phyloP scores from a whole-genome alignment of 2,329 filamentous ascomycete species.

The Aspergillus oerlinghausenensis region DNA sequence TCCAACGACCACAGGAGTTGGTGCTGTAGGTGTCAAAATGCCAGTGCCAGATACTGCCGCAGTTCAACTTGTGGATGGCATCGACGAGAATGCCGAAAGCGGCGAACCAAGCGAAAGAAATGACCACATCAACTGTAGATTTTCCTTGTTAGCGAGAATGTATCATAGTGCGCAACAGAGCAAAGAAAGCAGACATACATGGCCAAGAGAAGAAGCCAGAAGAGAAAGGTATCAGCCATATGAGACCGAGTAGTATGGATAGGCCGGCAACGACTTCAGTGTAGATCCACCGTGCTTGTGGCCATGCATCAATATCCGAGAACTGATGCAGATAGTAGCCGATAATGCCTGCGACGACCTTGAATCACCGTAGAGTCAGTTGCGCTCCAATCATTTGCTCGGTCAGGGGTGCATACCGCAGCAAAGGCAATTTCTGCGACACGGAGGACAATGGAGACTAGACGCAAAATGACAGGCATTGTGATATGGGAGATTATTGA shows the following conservation, averaged over 20 bases:
- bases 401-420: conserved; percentile 47
- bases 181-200: conserved; percentile 21
- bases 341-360: conserved; percentile 62
- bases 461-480: conserved; percentile 51
- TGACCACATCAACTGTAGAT: conserved; percentile 57
- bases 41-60: conserved; percentile 60
- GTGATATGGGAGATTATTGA: conserved; percentile 6
- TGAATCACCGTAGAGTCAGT: conserved; percentile 15
- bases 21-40: conserved; percentile 46
- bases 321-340: conserved; percentile 59
- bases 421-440: conserved; percentile 63
- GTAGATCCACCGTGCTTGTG: conserved; percentile 67
- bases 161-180: background rate
- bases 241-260: conserved; percentile 62
- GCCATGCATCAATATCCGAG: conserved; percentile 47
- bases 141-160: background rate
- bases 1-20: conserved; percentile 61
- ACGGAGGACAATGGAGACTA: conserved; percentile 56
- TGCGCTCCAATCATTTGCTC: background rate
- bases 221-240: conserved; percentile 70
- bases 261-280: conserved; percentile 66
- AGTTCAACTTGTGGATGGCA: conserved; percentile 48
- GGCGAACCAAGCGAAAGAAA: conserved; percentile 67
- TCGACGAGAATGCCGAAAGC: conserved; percentile 63
- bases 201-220: conserved; percentile 66